phyloP scores from a whole-genome alignment of 805 yeast genomes.

The Saccharomycopsis synnaedendra region DNA sequence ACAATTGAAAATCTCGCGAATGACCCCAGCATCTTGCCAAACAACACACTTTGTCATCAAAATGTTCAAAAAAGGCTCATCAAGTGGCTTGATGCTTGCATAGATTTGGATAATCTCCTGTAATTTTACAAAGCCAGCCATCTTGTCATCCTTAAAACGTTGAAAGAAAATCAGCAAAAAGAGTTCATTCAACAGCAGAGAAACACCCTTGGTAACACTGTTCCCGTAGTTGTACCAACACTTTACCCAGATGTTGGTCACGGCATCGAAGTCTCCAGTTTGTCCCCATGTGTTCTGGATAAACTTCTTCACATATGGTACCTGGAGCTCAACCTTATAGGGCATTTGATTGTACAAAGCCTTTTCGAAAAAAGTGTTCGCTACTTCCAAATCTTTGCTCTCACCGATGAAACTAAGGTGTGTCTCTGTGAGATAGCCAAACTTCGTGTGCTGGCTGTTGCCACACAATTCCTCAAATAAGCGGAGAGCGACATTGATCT shows the following conservation, averaged over 20 bases:
- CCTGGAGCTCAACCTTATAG: constrained; percentile 58
- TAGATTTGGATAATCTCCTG: constrained; percentile 45
- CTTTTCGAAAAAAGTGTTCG: constrained; percentile 63
- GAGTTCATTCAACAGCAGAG: constrained; percentile 59
- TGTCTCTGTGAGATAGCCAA: constrained; percentile 54
- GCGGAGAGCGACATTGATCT: constrained; percentile 53
- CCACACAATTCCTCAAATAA: constrained; percentile 50
- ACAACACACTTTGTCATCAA: constrained; percentile 51
- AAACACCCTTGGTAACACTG: constrained; percentile 54
- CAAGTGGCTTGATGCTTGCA: constrained; percentile 45
- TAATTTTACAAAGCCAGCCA: constrained; percentile 45
- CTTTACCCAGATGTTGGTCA: constrained; percentile 50
- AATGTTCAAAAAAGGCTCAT: constrained; percentile 76
- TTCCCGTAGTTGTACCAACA: constrained; percentile 48
- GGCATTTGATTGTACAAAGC: constrained; percentile 64
- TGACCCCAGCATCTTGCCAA: constrained; percentile 59
- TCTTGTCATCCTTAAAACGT: constrained; percentile 37
- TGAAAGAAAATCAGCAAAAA: constrained; percentile 61
- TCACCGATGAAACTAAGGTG: constrained; percentile 72
- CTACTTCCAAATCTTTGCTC: constrained; percentile 59
- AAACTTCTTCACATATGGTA: constrained; percentile 58
- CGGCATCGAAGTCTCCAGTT: constrained; percentile 45
- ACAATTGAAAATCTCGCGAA: constrained; percentile 50
- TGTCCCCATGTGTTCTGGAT: constrained; percentile 48
- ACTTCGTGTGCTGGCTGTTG: constrained; percentile 32